Conservation (phyloP, 2,329 filamentous ascomycete species). For the Colletotrichum theobromicola region DNA sequence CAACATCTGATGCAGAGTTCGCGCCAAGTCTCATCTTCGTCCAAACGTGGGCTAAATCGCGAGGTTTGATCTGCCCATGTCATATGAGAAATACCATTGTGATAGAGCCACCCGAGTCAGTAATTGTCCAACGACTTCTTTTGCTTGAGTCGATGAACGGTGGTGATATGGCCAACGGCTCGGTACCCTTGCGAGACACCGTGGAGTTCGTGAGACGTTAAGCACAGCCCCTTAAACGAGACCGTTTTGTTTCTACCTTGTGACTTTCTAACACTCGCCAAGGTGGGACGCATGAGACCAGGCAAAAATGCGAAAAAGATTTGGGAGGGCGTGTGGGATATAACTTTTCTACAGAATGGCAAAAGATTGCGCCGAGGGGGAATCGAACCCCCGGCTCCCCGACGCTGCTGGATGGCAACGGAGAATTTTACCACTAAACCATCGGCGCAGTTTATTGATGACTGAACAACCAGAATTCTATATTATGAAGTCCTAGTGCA, state of each 20-base stretch:
- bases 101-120: not conserved
- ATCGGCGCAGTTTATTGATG: constrained; percentile 3
- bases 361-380: constrained; percentile 12
- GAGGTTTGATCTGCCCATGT: not conserved
- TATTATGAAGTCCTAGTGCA: not conserved
- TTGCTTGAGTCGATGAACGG: not conserved
- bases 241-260: not conserved
- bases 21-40: not conserved
- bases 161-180: not conserved
- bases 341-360: not conserved
- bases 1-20: not conserved
- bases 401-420: constrained; percentile 20
- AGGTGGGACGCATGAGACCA: not conserved
- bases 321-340: fast-evolving
- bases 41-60: not conserved
- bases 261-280: not conserved
- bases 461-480: no score
- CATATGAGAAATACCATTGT: not conserved
- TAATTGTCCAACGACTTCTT: not conserved
- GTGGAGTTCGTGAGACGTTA: not conserved
- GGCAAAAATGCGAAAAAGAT: not conserved
- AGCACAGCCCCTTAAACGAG: not conserved
- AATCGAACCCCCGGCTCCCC: constrained; percentile 23
- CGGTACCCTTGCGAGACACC: not conserved
- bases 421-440: constrained; percentile 24